Evolutionary conservation across 2,329 filamentous ascomycete species (phyloP), one percentile per base, ranked within the genome.

Genomic region (Apiospora sp.): DNA sequence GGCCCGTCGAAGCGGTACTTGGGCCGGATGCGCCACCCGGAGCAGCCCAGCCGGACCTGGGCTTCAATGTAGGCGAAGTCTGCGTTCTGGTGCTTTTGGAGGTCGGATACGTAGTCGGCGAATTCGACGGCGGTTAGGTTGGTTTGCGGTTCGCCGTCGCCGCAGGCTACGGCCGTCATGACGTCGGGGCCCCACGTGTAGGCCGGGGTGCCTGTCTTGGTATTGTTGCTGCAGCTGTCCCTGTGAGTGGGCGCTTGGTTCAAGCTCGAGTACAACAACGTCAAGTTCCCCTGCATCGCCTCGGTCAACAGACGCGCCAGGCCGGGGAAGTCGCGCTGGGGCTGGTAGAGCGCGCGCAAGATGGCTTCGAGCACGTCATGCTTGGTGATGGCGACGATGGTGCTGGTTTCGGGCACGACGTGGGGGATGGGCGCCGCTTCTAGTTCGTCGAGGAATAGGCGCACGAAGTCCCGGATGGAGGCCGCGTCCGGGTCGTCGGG

Each of bases 1-100:
- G 76, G 76, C 74, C 83, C 80, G 3, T 76, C 75, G 77, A 85
- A 87, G n/a, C 80, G 76, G 81, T 82, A 86, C 72, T 79, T 81
- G 8, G 85, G 79, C 1, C 80, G 78, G 37, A 84, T 76, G 0
- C 46, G 74, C 78, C 86, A 83, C 4, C 82, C 81, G 0, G 79
- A 76, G 79, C 86, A 88, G 7, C 77, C 72, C 10, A 86, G 74
- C 1, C 82, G 83, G 67, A 85, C 76, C 13, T 48, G 14, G 5
- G n/a, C 67, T 19, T 82, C 72, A 84, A 83, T 84, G 51, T 54
- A 49, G 0, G 78, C 73, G 24, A 81, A 84, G 14, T 83, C 77
- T 24, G 81, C 75, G 4, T 76, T 73, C 0, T 83, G 83, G 61
- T 79, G 75, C 10, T 69, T 46, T 8, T 75, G 68, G 27, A 83